Conservation (phyloP, 2,329 filamentous ascomycete species). For the Cordyceps cicadae region DNA sequence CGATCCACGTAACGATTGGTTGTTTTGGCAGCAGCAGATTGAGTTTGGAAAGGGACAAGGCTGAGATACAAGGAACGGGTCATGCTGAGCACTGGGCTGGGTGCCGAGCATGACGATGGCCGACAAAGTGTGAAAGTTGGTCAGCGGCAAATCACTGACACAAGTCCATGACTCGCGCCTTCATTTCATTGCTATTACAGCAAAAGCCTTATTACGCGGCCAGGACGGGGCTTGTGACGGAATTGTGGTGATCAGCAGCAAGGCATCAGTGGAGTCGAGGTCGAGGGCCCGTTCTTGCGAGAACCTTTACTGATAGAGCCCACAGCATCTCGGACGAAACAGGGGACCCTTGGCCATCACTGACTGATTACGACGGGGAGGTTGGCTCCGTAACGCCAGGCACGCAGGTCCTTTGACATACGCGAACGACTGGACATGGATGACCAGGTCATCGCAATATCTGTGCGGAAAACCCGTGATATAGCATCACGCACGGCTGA, state of each 20-base stretch:
- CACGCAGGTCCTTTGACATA: background rate
- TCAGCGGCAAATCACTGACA: background rate
- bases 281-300: background rate
- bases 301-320: background rate
- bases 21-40: background rate
- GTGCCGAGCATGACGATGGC: background rate
- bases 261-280: background rate
- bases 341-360: conserved; percentile 2
- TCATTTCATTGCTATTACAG: background rate
- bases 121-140: background rate
- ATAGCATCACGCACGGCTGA: background rate
- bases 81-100: too few relatives aligned
- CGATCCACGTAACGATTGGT: background rate
- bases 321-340: conserved; percentile 3
- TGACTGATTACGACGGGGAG: background rate
- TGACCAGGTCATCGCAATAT: background rate
- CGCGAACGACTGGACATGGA: background rate
- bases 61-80: background rate
- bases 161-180: background rate
- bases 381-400: background rate
- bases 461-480: background rate
- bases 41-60: background rate
- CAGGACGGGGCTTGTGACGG: background rate
- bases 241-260: conserved; percentile 2
- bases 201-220: background rate